Base-by-base conservation (phyloP, 176 grass and related monocot genomes). In the Puccinellia tenuiflora region DNA sequence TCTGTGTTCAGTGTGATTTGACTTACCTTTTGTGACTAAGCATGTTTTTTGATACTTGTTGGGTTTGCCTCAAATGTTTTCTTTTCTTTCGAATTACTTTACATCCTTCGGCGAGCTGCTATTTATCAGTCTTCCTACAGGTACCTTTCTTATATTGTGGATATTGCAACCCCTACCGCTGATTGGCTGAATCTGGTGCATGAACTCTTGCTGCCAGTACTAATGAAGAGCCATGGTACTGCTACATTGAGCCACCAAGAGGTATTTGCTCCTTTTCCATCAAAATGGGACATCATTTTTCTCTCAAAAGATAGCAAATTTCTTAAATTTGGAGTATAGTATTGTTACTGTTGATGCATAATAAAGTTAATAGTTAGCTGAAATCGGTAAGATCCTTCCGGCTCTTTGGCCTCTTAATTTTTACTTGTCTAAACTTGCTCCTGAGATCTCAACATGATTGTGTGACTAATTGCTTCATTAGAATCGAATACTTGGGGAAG, bases 131-230 rank as follows among this genome's bases (percentile, higher is more conserved):
- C 50, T 24, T 85, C 65, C 38, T 59, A 74, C 78, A 98, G 96
- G 87, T 98, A 96, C 48, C 91, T 99, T 53, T 92, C 96, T 16
- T 99, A 99, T 94, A 90, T 99, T 68, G 93, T 99, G 96, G 96
- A 99, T 87, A 85, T 99, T 46, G 91, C 96, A 77, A 99, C 96
- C 34, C 96, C 96, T 64, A 99, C 96, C 38, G 87, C 89, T 60
- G 96, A 99, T 68, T 99, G 96, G 78, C 91, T 99, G 9, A 90
- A 80, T 38, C 71, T 99, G 37, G 85, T 99, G 77, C 91, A 94
- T 65, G 96, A 96, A 80, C 88, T 99, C 79, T 79, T 99, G 85
- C 63, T 96, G 61, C 96, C 96, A 37, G 88, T 99, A 78, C 81
- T 94, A 59, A 94, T 99, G 93, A 99, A 90, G 86, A 87, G 79